Evolutionary conservation across 2,329 filamentous ascomycete genomes (phyloP).

Genomic region (Raffaelea deltoideospora): DNA sequence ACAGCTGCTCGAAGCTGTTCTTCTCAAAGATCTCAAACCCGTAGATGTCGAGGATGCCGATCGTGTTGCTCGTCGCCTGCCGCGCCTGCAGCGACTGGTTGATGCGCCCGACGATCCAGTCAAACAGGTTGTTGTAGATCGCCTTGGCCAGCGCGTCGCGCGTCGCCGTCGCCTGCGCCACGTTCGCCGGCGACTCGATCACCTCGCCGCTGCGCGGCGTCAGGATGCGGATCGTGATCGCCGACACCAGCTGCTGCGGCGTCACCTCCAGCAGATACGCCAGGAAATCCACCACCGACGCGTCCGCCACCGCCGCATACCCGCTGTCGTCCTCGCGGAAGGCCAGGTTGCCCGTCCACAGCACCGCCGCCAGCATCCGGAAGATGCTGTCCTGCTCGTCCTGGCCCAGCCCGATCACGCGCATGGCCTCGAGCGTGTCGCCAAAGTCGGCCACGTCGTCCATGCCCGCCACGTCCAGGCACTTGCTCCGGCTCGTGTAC

Average conservation of each 20-base stretch:
- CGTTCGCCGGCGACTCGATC: constrained; percentile 67
- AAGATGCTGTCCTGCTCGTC: constrained; percentile 92
- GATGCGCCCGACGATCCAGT: constrained; percentile 92
- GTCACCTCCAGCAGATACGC: constrained; percentile 89
- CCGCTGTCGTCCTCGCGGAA: constrained; percentile 82
- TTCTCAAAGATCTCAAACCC: constrained; percentile 99
- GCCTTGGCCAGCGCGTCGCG: constrained; percentile 85
- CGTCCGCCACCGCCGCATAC: constrained; percentile 74
- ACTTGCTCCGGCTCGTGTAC: constrained; percentile 90
- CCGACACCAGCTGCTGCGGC: constrained; percentile 63
- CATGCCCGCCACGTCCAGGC: constrained; percentile 84
- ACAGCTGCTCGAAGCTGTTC: constrained; percentile 97
- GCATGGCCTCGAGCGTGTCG: constrained; percentile 90
- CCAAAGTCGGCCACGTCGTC: constrained; percentile 80
- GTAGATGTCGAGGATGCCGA: constrained; percentile 97
- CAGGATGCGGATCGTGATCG: constrained; percentile 78
- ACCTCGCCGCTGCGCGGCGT: constrained; percentile 51
- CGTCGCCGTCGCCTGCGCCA: constrained; percentile 70
- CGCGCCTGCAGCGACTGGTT: constrained; percentile 76
- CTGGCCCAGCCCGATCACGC: constrained; percentile 76
- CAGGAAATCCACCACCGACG: constrained; percentile 85
- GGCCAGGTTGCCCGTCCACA: constrained; percentile 91
- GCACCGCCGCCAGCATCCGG: constrained; percentile 76
- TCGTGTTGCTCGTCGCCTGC: constrained; percentile 62
- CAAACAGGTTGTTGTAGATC: constrained; percentile 96